phyloP scores from a whole-genome alignment of 2,329 filamentous ascomycete species.

The Diaporthe sp. region DNA sequence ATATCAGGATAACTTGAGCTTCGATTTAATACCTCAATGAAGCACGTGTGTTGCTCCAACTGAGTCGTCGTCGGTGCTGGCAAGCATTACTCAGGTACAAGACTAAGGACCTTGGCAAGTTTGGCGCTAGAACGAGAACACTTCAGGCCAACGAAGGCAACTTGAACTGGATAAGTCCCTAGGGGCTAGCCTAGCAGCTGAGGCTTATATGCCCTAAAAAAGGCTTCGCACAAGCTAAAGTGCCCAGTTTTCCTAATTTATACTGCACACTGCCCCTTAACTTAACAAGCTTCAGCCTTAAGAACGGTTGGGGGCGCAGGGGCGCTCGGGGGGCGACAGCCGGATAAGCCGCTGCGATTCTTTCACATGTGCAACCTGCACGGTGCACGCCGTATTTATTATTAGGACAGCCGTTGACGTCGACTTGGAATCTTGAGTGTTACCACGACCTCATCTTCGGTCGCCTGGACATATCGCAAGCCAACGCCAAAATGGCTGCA shows the following conservation, averaged over 20 bases:
- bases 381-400: neutral
- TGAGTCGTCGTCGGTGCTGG: neutral
- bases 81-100: neutral
- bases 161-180: neutral
- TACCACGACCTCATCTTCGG: neutral
- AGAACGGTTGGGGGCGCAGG: neutral
- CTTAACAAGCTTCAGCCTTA: slow-evolving; percentile 7
- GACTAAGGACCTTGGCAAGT: neutral
- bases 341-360: neutral
- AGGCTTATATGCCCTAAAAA: neutral
- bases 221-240: neutral
- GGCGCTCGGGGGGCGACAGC: neutral
- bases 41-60: neutral
- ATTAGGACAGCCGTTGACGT: neutral
- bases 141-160: neutral
- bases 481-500: neutral
- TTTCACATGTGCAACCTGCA: slow-evolving; percentile 2
- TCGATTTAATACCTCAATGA: neutral
- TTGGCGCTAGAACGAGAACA: neutral
- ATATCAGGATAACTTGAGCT: neutral
- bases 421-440: neutral
- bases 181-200: neutral
- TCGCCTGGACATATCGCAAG: neutral
- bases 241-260: neutral
- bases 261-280: slow-evolving; percentile 9